Conservation (phyloP, 75 land plant species). For the Pinus tabuliformis region DNA sequence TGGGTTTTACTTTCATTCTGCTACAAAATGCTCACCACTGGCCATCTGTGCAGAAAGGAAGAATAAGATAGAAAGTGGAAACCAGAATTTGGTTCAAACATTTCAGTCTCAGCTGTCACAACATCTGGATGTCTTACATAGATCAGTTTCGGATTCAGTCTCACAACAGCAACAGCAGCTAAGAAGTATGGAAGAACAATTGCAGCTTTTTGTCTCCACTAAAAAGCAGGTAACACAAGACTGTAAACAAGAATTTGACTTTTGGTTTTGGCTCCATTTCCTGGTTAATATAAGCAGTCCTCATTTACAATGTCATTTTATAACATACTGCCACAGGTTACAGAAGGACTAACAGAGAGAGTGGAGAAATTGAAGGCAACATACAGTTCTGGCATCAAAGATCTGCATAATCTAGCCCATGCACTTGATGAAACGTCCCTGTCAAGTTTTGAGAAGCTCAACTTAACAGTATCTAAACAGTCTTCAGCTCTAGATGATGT, state of each 20-base stretch:
- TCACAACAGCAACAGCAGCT: conserved; percentile 35
- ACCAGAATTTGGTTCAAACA: conserved; percentile 33
- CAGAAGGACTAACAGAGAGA: conserved; percentile 24
- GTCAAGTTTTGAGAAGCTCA: conserved; percentile 14
- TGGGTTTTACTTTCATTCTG: neutral
- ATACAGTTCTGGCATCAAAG: conserved; percentile 24
- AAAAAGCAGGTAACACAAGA: conserved; percentile 32
- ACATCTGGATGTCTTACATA: conserved; percentile 23
- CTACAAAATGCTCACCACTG: neutral
- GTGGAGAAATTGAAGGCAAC: conserved; percentile 17
- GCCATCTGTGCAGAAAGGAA: conserved; percentile 23
- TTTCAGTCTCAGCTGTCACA: conserved; percentile 27
- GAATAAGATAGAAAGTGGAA: conserved; percentile 28
- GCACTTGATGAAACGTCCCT: conserved; percentile 21
- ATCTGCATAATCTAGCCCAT: conserved; percentile 18
- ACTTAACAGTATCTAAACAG: conserved; percentile 20
- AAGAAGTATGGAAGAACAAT: conserved; percentile 23
- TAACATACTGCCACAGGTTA: conserved; percentile 20
- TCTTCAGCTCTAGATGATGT: conserved; percentile 27
- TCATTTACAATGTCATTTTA: neutral
- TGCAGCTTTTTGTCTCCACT: conserved; percentile 20
- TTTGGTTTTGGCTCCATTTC: neutral
- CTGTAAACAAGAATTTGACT: too few species aligned
- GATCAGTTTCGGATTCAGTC: conserved; percentile 22
- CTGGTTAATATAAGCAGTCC: neutral